A percentile compares a stretch with the other conserved stretches of the same genome.
Evolutionary conservation across 1,139 yeast genomes (phyloP).

Genomic region (Yamadazyma buinensis): DNA sequence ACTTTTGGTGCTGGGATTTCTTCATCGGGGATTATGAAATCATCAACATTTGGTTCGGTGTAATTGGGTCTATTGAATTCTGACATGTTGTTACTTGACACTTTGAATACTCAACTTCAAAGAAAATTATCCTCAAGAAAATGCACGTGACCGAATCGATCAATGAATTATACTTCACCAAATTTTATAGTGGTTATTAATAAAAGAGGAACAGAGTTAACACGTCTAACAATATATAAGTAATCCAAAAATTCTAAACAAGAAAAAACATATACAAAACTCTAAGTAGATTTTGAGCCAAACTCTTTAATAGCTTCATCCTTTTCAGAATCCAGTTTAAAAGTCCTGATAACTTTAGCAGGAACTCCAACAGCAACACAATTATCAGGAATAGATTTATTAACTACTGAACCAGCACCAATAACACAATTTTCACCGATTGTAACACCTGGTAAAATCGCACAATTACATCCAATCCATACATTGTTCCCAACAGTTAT

Average conservation of each 20-base stretch:
- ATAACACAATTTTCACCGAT: slow-evolving; percentile 61
- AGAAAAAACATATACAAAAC: too few species aligned
- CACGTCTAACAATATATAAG: too few species aligned
- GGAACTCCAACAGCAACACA: slow-evolving; percentile 61
- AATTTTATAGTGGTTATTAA: too few species aligned
- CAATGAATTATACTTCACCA: too few species aligned
- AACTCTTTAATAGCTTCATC: slow-evolving; percentile 9
- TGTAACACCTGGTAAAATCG: slow-evolving; percentile 61
- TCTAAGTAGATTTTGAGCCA: too few species aligned
- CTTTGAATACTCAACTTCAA: too few species aligned
- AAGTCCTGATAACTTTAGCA: slow-evolving; percentile 38
- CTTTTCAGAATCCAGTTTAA: slow-evolving; percentile 9
- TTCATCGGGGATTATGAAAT: slow-evolving; percentile 27
- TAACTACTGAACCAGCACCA: slow-evolving; percentile 68
- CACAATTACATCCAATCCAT: slow-evolving; percentile 60
- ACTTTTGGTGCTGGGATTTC: slow-evolving; percentile 1
- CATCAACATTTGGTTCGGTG: slow-evolving; percentile 14
- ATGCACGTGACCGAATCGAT: too few species aligned
- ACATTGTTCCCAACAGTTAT: slow-evolving; percentile 59
- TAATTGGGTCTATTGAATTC: not conserved
- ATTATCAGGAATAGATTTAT: slow-evolving; percentile 49
- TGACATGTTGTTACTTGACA: not conserved
- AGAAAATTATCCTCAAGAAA: too few species aligned
- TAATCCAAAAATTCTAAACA: too few species aligned
- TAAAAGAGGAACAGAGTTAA: too few species aligned